Conservation (phyloP, 371 early-diverging fungal species). For the Actinomucor elegans region DNA sequence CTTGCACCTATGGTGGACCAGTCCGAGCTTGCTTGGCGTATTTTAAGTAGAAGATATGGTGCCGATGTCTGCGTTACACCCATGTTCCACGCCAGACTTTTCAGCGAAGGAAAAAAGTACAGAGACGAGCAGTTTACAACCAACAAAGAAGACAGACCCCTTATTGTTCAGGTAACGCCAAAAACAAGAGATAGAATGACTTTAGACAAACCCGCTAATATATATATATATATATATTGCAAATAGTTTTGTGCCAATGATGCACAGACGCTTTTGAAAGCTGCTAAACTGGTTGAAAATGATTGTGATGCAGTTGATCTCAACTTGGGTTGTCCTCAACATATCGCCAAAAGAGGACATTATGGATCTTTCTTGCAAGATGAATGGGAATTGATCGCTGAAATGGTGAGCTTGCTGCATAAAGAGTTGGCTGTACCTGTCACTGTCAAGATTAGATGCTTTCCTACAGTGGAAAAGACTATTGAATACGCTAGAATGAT, state of each 20-base stretch:
- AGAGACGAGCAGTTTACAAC: constrained; percentile 80
- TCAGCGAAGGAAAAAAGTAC: constrained; percentile 68
- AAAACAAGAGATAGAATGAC: too few species aligned
- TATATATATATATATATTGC: too few species aligned
- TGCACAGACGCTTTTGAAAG: constrained; percentile 80
- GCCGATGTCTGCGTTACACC: constrained; percentile 98
- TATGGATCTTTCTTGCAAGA: constrained; percentile 98
- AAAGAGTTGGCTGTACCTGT: constrained; percentile 91
- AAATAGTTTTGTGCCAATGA: constrained; percentile 98
- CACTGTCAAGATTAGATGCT: constrained; percentile 97
- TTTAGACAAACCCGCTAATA: too few species aligned
- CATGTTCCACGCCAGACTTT: constrained; percentile 96
- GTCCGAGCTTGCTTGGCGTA: constrained; percentile 91
- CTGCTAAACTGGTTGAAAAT: constrained; percentile 83
- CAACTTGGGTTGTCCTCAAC: constrained; percentile 97
- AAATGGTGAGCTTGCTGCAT: constrained; percentile 76
- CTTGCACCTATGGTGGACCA: constrained; percentile 97
- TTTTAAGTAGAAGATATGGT: constrained; percentile 87
- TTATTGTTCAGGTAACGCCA: constrained; percentile 93
- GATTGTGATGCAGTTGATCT: constrained; percentile 96
- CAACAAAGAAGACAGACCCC: constrained; percentile 76
- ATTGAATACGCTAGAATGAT: constrained; percentile 97
- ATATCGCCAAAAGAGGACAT: constrained; percentile 92
- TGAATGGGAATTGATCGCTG: constrained; percentile 89
- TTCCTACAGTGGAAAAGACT: constrained; percentile 89